Base-by-base conservation (phyloP, 176 grass and related monocot genomes). In the Triticum turgidum region DNA sequence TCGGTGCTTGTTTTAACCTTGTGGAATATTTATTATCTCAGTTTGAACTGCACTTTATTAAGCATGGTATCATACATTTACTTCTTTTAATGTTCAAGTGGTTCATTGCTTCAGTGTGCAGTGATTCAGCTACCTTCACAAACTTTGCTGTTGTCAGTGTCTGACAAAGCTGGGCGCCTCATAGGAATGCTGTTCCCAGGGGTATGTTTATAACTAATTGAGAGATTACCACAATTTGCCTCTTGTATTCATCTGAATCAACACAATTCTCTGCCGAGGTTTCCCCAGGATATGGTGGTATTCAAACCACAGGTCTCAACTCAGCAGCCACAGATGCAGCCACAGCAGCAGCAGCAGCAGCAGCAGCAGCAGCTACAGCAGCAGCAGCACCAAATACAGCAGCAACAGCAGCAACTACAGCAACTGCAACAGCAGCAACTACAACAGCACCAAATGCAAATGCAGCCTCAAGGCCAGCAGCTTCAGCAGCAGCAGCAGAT, bases 131-230 rank as follows among this genome's bases (percentile, higher is more conserved):
- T 99, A 56, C 97, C 97, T 83, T 94, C 94, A n/a, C 97, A 99
- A 83, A 97, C 94, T 79, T 80, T 99, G 73, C 86, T 99, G 58
- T 87, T 99, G 76, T 99, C 97, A 22, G 94, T 97, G 62, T 93
- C 97, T 30, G 97, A 93, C 78, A 99, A 99, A 91, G 97, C 87
- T 18, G 92, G 89, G 22, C 94, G 92, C 24, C 69, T 99, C 72
- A 97, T 99, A 83, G 97, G 97, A 77, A 94, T 99, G 97, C 89
- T 99, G 22, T 99, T 97, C 62, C 97, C 97, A 64, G 97, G 97
- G 91, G 97, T 99, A 93, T 37, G 58, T 86, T 77, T 80, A 54
- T 44, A 62, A 27, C 39, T 59, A 70, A 78, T 47, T 84, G 54
- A 39, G 18, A 66, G 25, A 65, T 66, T 58, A 78, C 20, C 1